Evolutionary conservation across 495 filamentous ascomycete species (phyloP).

Genomic region (Oidiodendron maius): DNA sequence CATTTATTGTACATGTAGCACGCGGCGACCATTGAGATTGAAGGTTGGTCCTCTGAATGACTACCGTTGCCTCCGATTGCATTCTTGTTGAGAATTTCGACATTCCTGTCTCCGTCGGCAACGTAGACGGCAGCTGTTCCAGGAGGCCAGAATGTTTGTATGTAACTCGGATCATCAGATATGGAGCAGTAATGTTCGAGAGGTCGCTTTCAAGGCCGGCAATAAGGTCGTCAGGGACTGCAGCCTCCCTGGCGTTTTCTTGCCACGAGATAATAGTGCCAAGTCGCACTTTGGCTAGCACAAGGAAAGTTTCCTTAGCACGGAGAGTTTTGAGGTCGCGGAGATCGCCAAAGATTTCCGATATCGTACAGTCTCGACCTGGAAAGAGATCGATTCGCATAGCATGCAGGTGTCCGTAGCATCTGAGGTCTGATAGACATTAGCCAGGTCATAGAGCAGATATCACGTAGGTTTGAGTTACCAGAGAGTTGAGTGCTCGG

Average conservation of each 20-base stretch:
- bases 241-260: neutral
- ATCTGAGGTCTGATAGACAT: neutral
- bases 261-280: neutral
- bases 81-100: slow-evolving; percentile 29
- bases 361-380: slow-evolving; percentile 7
- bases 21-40: slow-evolving; percentile 32
- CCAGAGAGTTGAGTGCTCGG: slow-evolving; percentile 3
- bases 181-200: slow-evolving; percentile 32
- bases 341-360: slow-evolving; percentile 15
- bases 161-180: slow-evolving; percentile 37
- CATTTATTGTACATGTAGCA: slow-evolving; percentile 17
- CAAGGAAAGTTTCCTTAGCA: slow-evolving; percentile 23
- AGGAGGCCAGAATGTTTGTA: slow-evolving; percentile 47
- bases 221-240: slow-evolving; percentile 38
- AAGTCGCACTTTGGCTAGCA: slow-evolving; percentile 17
- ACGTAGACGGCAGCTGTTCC: neutral
- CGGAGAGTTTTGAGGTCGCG: slow-evolving; percentile 9
- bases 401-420: slow-evolving; percentile 13
- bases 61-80: slow-evolving; percentile 35
- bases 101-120: neutral
- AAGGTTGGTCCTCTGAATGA: slow-evolving; percentile 35
- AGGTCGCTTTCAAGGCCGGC: slow-evolving; percentile 43
- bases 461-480: neutral
- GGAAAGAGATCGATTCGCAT: slow-evolving; percentile 17
- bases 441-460: neutral